phyloP scores from a whole-genome alignment of 768 basidiomycete genomes.

The Lyophyllum semitale region DNA sequence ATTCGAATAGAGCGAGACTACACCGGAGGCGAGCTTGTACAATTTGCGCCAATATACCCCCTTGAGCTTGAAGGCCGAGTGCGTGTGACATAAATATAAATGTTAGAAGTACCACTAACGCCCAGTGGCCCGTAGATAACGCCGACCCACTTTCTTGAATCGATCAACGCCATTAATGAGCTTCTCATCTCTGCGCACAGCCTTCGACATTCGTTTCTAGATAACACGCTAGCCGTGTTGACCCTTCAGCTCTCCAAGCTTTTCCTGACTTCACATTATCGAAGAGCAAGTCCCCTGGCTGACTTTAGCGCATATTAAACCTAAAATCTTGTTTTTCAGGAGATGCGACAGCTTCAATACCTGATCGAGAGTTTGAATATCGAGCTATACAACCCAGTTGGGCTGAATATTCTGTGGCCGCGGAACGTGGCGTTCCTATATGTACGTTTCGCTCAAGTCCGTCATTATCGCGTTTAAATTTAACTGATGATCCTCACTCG shows the following conservation, averaged over 20 bases:
- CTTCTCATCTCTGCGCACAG: slow-evolving; percentile 86
- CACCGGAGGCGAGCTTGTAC: slow-evolving; percentile 82
- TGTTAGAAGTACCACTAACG: slow-evolving; percentile 7
- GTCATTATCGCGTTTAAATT: slow-evolving; percentile 6
- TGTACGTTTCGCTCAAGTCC: slow-evolving; percentile 53
- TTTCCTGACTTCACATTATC: slow-evolving; percentile 75
- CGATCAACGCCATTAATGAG: slow-evolving; percentile 90
- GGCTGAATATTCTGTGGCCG: slow-evolving; percentile 88
- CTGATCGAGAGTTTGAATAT: slow-evolving; percentile 71
- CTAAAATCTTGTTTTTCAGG: slow-evolving; percentile 44
- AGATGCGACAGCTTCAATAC: slow-evolving; percentile 68
- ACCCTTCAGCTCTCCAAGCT: slow-evolving; percentile 80
- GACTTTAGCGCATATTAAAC: neutral
- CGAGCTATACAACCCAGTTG: slow-evolving; percentile 79
- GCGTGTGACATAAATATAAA: slow-evolving; percentile 29
- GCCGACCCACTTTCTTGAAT: slow-evolving; percentile 86
- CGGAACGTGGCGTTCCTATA: slow-evolving; percentile 85
- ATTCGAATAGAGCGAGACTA: slow-evolving; percentile 93
- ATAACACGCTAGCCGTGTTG: slow-evolving; percentile 78
- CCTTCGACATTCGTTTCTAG: slow-evolving; percentile 65
- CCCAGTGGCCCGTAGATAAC: slow-evolving; percentile 60
- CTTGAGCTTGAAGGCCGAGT: slow-evolving; percentile 93
- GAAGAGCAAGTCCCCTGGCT: slow-evolving; percentile 54
- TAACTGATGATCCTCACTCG: slow-evolving; percentile 6
- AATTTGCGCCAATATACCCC: slow-evolving; percentile 88